These are phyloP conservation scores for Pythium utonaiense DNA, from an alignment of 352 stramenopile species.

Conservation along the genomic window DNA sequence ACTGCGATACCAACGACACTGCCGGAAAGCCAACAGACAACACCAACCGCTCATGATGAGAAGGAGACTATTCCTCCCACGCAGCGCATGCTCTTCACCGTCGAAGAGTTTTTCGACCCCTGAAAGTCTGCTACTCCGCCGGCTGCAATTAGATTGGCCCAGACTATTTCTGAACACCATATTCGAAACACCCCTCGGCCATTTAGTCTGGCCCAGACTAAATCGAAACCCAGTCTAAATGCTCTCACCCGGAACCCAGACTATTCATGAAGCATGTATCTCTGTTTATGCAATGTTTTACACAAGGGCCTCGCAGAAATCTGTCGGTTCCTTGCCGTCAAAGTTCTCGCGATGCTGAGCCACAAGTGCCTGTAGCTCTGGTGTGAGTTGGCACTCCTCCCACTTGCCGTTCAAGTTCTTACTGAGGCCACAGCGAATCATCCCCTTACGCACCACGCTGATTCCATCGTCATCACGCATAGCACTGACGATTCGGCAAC, in stretches of 20 bases:
- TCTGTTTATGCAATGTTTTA: no score
- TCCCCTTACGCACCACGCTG: slow-evolving; percentile 18
- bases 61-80: background rate
- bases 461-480: slow-evolving; percentile 13
- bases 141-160: slow-evolving; percentile 10
- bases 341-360: slow-evolving; percentile 12
- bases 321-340: slow-evolving; percentile 5
- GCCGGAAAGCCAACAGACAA: background rate
- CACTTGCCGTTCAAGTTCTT: slow-evolving; percentile 13
- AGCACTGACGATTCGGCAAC: slow-evolving; percentile 7
- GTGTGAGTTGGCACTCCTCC: slow-evolving; percentile 15
- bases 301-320: slow-evolving; percentile 10
- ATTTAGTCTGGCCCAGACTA: slow-evolving; percentile 15
- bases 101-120: background rate
- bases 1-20: no score
- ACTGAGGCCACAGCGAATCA: slow-evolving; percentile 19
- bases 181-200: background rate
- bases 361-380: slow-evolving; percentile 15
- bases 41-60: background rate
- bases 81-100: background rate
- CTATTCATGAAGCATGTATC: background rate
- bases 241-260: background rate
- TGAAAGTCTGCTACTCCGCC: slow-evolving; percentile 4
- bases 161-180: slow-evolving; percentile 10
- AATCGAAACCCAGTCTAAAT: slow-evolving; percentile 11